Evolutionary conservation across 1,284 basidiomycete species (phyloP), one percentile per base, ranked within the genome.

Genomic region (Amylostereum areolatum): DNA sequence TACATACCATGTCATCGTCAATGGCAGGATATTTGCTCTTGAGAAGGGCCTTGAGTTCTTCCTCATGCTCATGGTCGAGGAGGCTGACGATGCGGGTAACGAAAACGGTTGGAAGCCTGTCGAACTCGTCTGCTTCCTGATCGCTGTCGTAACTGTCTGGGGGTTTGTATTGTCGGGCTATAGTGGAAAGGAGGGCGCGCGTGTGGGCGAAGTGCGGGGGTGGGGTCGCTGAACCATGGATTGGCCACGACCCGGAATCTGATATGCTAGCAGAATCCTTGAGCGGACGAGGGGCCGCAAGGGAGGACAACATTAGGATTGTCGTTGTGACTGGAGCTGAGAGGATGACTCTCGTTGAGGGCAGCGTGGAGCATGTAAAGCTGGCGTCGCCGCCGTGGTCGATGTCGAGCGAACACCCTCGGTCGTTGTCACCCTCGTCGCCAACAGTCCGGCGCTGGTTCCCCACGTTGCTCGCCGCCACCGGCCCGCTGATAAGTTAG

Each of bases 21-120:
- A 90, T 79, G 5, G 75, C 77, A 29, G 62, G 53, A 59, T 85
- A 88, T 36, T 77, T 80, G 31, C 77, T 75, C 64, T 81, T 87
- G 51, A 96, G 74, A 31, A 92, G 59, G 2, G 66, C 60, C 69
- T 93, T 93, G 60, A 95, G 78, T 49, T 84, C 81, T 52, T 95
- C 92, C 66, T 94, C 92, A 52, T 86, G 81, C 65, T 96, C 92
- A 50, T 84, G 80, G 42, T 80, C 80, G 42, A 96, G 77, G 45
- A 91, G 68, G 3, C 72, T 68, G 29, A 89, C 85, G 10, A 93
- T 83, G 59, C 75, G 75, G 59, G 75, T 77, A 24, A 92, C 78
- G 8, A 92, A 67, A 35, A 73, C 69, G 1, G 76, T 68, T 40
- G 73, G 76, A 50, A 86, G 74, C 47, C 73, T 71, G 49, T 61